Evolutionary conservation across 192 early-diverging fungal genomes (phyloP), one percentile per base, ranked within the genome.

Genomic region (Backusella morwellensis): DNA sequence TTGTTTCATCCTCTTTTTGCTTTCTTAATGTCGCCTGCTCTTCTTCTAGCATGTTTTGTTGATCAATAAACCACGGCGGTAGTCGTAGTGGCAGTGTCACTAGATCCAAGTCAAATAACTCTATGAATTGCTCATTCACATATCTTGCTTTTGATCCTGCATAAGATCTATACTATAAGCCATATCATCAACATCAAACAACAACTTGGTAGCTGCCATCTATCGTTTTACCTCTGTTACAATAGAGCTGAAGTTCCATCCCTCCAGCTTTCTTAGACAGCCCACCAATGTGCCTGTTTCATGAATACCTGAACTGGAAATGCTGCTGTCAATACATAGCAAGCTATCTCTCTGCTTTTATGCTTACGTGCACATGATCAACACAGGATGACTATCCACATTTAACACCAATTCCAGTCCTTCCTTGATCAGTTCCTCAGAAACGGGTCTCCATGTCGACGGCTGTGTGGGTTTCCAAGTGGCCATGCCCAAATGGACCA

Each of bases 161-260:
- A 86, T 93, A 98, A 71, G 90, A 90, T n/a, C 94, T 94, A 77
- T 97, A 99, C 91, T 92, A 75, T 21, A 34, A 12, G 29, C 29
- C 23, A 19, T 5, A 14, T 32, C 5, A n/a, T 70, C 29, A 32
- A 32, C 32, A 32, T 32, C 32, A 32, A 32, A 32, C 32, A 32
- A 3, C 29, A 67, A 35, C 4, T 32, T 15, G 21, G 8, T 40
- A 9, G 32, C 2, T 32, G 32, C 32, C 14, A 9, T 50, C 74
- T 14, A 12, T 35, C 35, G 9, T 63, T 4, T 54, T 88, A 91
- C 92, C 87, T 99, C 97, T n/a, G 92, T 92, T 47, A 97, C 89
- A 75, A 97, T 98, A 1, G 96, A 95, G 77, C 96, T 98, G 76
- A 98, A 97, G 79, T 98, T 98, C 97, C 96, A 99, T 38, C 92